Conservation (phyloP, 2,329 filamentous ascomycete genomes). For the Fusarium sacchari region DNA sequence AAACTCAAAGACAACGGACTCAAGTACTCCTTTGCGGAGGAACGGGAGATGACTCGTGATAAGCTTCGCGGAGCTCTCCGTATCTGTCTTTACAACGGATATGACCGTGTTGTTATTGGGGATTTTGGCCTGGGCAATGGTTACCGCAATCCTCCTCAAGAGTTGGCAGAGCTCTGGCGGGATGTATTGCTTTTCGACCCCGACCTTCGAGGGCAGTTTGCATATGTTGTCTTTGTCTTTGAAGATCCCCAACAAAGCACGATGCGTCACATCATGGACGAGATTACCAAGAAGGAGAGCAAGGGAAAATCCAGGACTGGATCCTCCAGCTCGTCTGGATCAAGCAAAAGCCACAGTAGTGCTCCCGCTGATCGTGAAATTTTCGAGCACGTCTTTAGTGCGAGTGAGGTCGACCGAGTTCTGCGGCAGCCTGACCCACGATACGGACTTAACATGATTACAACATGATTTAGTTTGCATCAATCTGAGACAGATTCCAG, state of each 20-base stretch:
- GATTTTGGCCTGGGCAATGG: conserved; percentile 73
- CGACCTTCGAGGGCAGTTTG: conserved; percentile 70
- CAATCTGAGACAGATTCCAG: conserved; percentile 15
- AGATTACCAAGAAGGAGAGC: conserved; percentile 63
- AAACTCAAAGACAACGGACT: conserved; percentile 75
- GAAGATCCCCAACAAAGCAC: conserved; percentile 67
- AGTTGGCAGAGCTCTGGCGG: conserved; percentile 73
- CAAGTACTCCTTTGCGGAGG: conserved; percentile 76
- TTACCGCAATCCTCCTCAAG: conserved; percentile 71
- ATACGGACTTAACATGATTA: conserved; percentile 64
- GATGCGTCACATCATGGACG: conserved; percentile 62
- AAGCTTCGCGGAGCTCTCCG: conserved; percentile 77
- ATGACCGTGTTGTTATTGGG: conserved; percentile 68
- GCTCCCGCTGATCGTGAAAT: conserved; percentile 60
- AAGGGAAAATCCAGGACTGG: conserved; percentile 49
- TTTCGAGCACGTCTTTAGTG: conserved; percentile 63
- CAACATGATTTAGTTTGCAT: conserved; percentile 45
- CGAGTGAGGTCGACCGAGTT: conserved; percentile 60
- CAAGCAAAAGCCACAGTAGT: conserved; percentile 44
- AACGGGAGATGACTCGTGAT: conserved; percentile 76
- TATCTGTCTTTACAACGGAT: conserved; percentile 71
- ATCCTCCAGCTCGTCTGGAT: conserved; percentile 43
- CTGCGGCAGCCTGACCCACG: conserved; percentile 64
- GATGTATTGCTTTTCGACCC: conserved; percentile 71
- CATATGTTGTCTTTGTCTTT: conserved; percentile 71